phyloP scores from a whole-genome alignment of 495 filamentous ascomycete species.

The Corynascus novoguineensis region DNA sequence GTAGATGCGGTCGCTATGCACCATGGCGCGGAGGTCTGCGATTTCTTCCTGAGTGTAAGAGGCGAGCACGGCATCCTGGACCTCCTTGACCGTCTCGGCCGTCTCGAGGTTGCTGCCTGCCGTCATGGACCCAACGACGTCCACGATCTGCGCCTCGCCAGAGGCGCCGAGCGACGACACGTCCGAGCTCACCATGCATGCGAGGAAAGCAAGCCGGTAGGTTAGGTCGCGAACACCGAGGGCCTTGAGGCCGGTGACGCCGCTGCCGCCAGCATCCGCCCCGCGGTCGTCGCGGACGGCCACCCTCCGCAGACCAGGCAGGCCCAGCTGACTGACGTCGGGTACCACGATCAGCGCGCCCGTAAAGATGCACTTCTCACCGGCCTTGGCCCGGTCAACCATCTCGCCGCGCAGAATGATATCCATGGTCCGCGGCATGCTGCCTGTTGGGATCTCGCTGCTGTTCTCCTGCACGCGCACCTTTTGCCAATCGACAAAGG shows the following conservation, averaged over 20 bases:
- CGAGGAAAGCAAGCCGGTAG: conserved; percentile 93
- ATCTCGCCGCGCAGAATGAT: conserved; percentile 97
- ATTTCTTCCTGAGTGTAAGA: conserved; percentile 81
- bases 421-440: conserved; percentile 98
- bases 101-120: conserved; percentile 59
- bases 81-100: conserved; percentile 66
- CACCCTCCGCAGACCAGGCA: conserved; percentile 79
- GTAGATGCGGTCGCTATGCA: conserved; percentile 94
- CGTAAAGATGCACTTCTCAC: conserved; percentile 96
- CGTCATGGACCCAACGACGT: conserved; percentile 76
- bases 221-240: conserved; percentile 93
- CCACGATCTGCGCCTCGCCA: conserved; percentile 42
- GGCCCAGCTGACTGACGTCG: conserved; percentile 89
- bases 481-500: conserved; percentile 99
- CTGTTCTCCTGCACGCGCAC: conserved; percentile 96
- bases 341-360: conserved; percentile 94
- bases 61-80: conserved; percentile 79
- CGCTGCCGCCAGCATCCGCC: conserved; percentile 71
- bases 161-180: conserved; percentile 63
- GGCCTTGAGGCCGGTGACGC: conserved; percentile 83
- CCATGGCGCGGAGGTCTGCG: conserved; percentile 84
- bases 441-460: conserved; percentile 95
- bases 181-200: conserved; percentile 95
- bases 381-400: conserved; percentile 93
- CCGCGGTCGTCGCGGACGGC: conserved; percentile 82